Percentiles rank a stretch among this genome's conserved stretches.
Evolutionary conservation across 1,284 basidiomycete genomes (phyloP).

Genomic region (Irpex sp.): DNA sequence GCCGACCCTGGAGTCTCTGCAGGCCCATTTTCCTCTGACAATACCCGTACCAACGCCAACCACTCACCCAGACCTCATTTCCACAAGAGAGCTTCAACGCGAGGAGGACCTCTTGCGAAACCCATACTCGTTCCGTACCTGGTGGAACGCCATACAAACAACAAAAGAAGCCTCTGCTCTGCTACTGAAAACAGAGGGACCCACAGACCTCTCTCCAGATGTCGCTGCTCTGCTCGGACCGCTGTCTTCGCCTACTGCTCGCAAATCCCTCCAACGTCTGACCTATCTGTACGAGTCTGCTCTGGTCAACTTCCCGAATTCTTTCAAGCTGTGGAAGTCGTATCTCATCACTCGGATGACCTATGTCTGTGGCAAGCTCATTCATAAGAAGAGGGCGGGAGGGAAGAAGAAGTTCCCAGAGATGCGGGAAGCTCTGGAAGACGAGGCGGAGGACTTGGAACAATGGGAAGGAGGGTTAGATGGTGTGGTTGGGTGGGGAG

Average conservation of each 20-base stretch:
- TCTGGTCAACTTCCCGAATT: slow-evolving; percentile 80
- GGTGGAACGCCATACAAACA: slow-evolving; percentile 84
- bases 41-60: slow-evolving; percentile 79
- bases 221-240: slow-evolving; percentile 58
- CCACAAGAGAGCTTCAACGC: slow-evolving; percentile 72
- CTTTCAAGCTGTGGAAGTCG: slow-evolving; percentile 93
- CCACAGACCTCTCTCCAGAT: slow-evolving; percentile 41
- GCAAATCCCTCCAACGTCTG: slow-evolving; percentile 75
- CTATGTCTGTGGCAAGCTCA: slow-evolving; percentile 78
- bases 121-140: slow-evolving; percentile 85
- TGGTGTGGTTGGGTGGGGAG: slow-evolving; percentile 85
- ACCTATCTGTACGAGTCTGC: slow-evolving; percentile 93
- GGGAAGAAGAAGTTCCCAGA: slow-evolving; percentile 86
- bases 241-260: slow-evolving; percentile 66
- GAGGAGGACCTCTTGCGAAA: slow-evolving; percentile 97
- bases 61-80: slow-evolving; percentile 73
- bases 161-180: slow-evolving; percentile 63
- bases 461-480: slow-evolving; percentile 85
- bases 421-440: slow-evolving; percentile 84
- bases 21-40: slow-evolving; percentile 73
- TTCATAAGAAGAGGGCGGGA: slow-evolving; percentile 70
- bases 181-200: slow-evolving; percentile 51
- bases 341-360: slow-evolving; percentile 83
- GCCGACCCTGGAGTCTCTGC: slow-evolving; percentile 40
- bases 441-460: slow-evolving; percentile 72